Percentiles rank a stretch among this genome's conserved stretches.
Evolutionary conservation across 768 basidiomycete species (phyloP).

Genomic region (Daedaleopsis nitida): DNA sequence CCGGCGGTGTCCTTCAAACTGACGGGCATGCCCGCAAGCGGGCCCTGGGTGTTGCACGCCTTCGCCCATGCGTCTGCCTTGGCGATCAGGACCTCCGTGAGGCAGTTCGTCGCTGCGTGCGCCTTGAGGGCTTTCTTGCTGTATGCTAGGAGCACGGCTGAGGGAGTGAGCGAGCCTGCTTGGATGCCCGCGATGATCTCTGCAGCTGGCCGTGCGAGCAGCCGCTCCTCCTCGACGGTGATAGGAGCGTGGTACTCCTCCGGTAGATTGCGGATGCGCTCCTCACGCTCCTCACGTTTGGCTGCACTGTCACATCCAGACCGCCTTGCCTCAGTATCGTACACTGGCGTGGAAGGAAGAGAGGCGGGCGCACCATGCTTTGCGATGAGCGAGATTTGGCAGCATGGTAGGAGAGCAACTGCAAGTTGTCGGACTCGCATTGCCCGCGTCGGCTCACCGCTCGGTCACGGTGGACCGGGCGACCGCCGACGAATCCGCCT

Average conservation of each 20-base stretch:
- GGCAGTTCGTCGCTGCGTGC: conserved; percentile 51
- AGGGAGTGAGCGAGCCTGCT: conserved; percentile 22
- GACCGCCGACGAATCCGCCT: background rate
- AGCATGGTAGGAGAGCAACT: conserved; percentile 15
- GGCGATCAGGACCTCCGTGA: conserved; percentile 38
- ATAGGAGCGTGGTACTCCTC: conserved; percentile 24
- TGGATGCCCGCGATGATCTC: conserved; percentile 27
- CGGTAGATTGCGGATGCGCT: conserved; percentile 27
- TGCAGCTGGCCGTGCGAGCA: conserved; percentile 25
- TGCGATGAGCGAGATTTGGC: conserved; percentile 26
- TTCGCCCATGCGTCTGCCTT: conserved; percentile 28
- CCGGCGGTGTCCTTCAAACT: conserved; percentile 52
- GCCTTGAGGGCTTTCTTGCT: conserved; percentile 44
- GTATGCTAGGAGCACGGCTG: conserved; percentile 30
- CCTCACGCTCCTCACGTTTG: conserved; percentile 29
- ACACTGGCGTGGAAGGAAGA: background rate
- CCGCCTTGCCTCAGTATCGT: background rate
- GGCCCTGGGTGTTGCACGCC: conserved; percentile 24
- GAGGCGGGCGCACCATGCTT: conserved; percentile 24
- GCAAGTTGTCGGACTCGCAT: background rate
- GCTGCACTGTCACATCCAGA: conserved; percentile 13
- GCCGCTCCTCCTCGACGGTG: conserved; percentile 19
- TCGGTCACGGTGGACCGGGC: background rate
- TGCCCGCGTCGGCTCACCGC: background rate
- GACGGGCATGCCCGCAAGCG: conserved; percentile 51